Conservation (phyloP, 495 filamentous ascomycete genomes). For the Talaromyces nanjingensis region DNA sequence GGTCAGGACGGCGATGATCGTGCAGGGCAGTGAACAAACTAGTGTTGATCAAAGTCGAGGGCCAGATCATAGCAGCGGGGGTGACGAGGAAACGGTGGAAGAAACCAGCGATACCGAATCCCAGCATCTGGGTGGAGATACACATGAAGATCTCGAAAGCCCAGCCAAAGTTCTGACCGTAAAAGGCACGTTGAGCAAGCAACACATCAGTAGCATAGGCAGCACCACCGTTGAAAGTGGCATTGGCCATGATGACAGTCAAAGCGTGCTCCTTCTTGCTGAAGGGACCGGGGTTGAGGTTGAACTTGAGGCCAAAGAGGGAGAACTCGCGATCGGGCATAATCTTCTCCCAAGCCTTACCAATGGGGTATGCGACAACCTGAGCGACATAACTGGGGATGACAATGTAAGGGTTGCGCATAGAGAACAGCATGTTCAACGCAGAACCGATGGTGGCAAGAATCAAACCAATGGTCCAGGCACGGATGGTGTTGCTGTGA, state of each 20-base stretch:
- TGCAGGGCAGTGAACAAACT: conserved; percentile 67
- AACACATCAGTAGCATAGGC: conserved; percentile 65
- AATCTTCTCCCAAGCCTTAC: conserved; percentile 45
- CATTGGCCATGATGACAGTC: conserved; percentile 63
- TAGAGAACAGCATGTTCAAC: conserved; percentile 64
- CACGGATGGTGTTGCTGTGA: conserved; percentile 61
- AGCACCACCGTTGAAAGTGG: conserved; percentile 42
- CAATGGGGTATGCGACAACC: conserved; percentile 63
- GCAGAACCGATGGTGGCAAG: conserved; percentile 59
- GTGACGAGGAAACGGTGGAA: conserved; percentile 55
- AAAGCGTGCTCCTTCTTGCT: conserved; percentile 73
- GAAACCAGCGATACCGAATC: conserved; percentile 67
- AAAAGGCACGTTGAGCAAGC: conserved; percentile 58
- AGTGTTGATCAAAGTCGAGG: conserved; percentile 54
- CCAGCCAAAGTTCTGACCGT: conserved; percentile 60
- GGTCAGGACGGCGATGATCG: conserved; percentile 52
- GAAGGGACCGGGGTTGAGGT: conserved; percentile 64
- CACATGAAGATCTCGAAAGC: conserved; percentile 60
- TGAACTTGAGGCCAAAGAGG: conserved; percentile 48
- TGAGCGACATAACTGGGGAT: conserved; percentile 63
- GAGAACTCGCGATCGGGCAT: conserved; percentile 47
- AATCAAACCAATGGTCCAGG: conserved; percentile 64
- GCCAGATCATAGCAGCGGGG: conserved; percentile 71
- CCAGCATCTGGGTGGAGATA: conserved; percentile 64
- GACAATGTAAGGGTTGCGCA: conserved; percentile 60